These are phyloP conservation scores for Ceratobasidium sp. DNA, from an alignment of 1,284 basidiomycete species.

Conservation along the genomic window DNA sequence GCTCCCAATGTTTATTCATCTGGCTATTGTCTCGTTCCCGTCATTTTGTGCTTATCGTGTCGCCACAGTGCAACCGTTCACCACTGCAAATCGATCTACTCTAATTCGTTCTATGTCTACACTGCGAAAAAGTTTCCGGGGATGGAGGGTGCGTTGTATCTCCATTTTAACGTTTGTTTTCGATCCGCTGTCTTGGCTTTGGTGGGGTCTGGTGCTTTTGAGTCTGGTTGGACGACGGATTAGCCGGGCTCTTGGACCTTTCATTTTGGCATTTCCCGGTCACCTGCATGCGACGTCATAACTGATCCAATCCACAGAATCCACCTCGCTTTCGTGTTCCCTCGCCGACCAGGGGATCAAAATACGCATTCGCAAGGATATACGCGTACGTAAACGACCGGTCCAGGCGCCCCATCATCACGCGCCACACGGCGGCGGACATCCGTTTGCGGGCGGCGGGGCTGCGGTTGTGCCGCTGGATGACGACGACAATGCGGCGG, in stretches of 20 bases:
- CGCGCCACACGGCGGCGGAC: constrained; percentile 35
- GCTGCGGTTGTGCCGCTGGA: constrained; percentile 28
- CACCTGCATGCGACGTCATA: neutral
- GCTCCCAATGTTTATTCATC: neutral
- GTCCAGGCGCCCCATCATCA: constrained; percentile 50
- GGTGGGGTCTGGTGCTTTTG: no score
- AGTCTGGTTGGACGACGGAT: neutral
- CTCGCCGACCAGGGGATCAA: constrained; percentile 93
- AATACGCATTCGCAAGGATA: constrained; percentile 90
- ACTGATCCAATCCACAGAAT: constrained; percentile 65
- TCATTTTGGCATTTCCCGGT: neutral
- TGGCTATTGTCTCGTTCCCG: neutral
- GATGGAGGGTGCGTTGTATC: constrained; percentile 76
- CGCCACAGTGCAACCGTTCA: constrained; percentile 74
- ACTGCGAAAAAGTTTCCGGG: constrained; percentile 95
- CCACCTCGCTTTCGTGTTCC: constrained; percentile 86
- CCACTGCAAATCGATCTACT: constrained; percentile 89
- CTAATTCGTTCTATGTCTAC: constrained; percentile 88
- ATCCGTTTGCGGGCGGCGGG: constrained; percentile 41
- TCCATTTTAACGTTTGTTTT: constrained; percentile 19
- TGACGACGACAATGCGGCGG: constrained; percentile 10
- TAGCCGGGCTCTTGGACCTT: constrained; percentile 10
- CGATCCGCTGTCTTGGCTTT: constrained; percentile 12
- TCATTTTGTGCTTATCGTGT: neutral
- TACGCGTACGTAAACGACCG: constrained; percentile 77